These are phyloP conservation scores for Fusarium sp. DNA, from an alignment of 2,329 filamentous ascomycete genomes.

Conservation along the genomic window DNA sequence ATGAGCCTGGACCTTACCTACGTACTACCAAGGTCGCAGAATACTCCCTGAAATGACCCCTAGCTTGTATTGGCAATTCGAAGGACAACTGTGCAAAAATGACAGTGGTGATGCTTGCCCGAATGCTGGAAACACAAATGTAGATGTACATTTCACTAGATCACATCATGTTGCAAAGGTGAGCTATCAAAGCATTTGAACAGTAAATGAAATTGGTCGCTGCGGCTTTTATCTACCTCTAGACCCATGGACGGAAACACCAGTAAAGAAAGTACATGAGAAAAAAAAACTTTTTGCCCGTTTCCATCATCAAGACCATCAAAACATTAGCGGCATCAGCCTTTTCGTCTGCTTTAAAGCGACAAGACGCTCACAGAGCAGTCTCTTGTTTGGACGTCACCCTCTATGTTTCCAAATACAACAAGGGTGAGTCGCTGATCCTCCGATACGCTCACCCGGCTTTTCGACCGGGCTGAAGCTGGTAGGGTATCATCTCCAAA, in stretches of 20 bases:
- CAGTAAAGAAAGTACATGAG: conserved; percentile 40
- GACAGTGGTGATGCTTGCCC: no score
- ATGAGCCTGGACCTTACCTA: no score
- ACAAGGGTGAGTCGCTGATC: conserved; percentile 30
- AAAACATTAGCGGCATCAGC: conserved; percentile 46
- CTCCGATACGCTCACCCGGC: conserved; percentile 38
- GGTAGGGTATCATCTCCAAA: conserved; percentile 42
- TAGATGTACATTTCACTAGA: not conserved
- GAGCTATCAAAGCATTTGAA: not conserved
- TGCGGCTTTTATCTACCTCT: conserved; percentile 46
- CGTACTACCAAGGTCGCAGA: no score
- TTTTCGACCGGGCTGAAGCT: conserved; percentile 41
- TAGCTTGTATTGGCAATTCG: not conserved
- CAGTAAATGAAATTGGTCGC: conserved; percentile 36
- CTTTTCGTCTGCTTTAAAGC: conserved; percentile 23
- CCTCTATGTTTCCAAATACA: not conserved
- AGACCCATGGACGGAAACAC: conserved; percentile 41
- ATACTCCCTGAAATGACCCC: no score
- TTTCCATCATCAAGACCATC: conserved; percentile 40
- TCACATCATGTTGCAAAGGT: not conserved
- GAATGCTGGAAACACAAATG: not conserved
- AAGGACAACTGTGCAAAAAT: no score
- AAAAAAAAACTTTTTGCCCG: conserved; percentile 38
- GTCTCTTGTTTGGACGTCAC: conserved; percentile 6
- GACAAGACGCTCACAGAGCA: conserved; percentile 39